Evolutionary conservation across 1,139 yeast species (phyloP), one percentile per base, ranked within the genome.

Genomic region (Scheffersomyces lignicola): DNA sequence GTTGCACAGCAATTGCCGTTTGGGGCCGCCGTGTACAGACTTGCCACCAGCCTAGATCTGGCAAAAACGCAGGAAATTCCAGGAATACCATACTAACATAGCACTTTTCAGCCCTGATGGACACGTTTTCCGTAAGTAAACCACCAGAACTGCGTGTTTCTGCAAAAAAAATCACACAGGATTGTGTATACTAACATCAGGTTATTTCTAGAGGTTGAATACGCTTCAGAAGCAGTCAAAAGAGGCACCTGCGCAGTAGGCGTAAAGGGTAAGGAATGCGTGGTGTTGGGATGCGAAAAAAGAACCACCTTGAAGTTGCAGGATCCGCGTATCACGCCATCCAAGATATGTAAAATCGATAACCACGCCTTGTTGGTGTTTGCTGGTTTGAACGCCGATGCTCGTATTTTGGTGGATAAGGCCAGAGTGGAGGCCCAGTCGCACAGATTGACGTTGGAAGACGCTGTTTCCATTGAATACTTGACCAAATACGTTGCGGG

Each of bases 231-330:
- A 62, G 99, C 99, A 1, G 99, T 92, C 36, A 92, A 92, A 60
- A 78, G 97, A 65, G 99, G 98, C 43, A 92, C 98, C 2, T 88
- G 96, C 58, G 96, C 97, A 4, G 96, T 92, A 28, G 98, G 97
- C 30, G 92, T 92, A 42, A 90, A 90, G 58, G 98, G 98, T 37
- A 75, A 77, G 49, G 83, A 82, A 43, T 78, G 83, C 41, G 97
- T 92, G 11, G 96, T 92, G 11, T 74, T 92, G 34, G 99, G 97
- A 21, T 92, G 97, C 66, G 99, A 92, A 63, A 86, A 92, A 69
- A 80, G 97, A 66, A 87, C 96, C 34, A 90, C 97, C 0, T 71
- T 92, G 54, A 92, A 94, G 61, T 74, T 92, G 46, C 98, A 92
- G 65, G 98, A 94, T 62, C 94, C 97, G 34, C 76, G 98, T 58